phyloP scores from a whole-genome alignment of 352 stramenopile genomes.

The Pythium aphanidermatum region DNA sequence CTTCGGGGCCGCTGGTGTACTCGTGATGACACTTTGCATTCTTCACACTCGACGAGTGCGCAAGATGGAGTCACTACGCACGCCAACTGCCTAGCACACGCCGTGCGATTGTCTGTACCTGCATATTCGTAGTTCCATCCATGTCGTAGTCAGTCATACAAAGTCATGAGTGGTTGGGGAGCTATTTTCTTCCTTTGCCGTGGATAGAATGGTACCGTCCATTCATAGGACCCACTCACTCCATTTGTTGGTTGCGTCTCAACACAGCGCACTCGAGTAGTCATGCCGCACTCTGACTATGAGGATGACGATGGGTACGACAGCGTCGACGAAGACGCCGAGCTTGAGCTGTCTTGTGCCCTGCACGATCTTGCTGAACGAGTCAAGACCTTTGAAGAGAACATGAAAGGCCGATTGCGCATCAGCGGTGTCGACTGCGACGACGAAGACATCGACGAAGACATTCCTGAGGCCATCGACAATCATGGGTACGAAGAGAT shows the following conservation, averaged over 20 bases:
- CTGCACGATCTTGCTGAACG: conserved; percentile 57
- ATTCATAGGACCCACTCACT: not conserved
- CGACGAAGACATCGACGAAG: conserved; percentile 33
- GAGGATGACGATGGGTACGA: conserved; percentile 32
- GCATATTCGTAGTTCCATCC: too few relatives aligned
- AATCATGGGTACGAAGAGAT: not conserved
- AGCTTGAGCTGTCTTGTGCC: conserved; percentile 70
- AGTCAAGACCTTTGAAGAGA: conserved; percentile 64
- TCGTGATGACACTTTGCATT: conserved; percentile 15
- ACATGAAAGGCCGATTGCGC: conserved; percentile 56
- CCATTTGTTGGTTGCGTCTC: not conserved
- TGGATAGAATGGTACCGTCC: not conserved
- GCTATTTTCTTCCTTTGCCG: too few relatives aligned
- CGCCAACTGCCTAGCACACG: too few relatives aligned
- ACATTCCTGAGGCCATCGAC: conserved; percentile 67
- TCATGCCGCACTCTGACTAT: conserved; percentile 27
- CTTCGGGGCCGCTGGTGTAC: conserved; percentile 13
- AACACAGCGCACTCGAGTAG: not conserved
- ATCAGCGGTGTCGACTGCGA: conserved; percentile 13
- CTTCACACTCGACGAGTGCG: conserved; percentile 12
- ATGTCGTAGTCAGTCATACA: too few relatives aligned
- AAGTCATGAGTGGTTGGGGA: too few relatives aligned
- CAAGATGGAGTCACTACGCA: not conserved
- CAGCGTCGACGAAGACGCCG: conserved; percentile 64
- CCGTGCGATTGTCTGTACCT: too few relatives aligned